These are phyloP conservation scores for Phaseolus coccineus DNA, from an alignment of 331 rosid genomes.

Conservation along the genomic window DNA sequence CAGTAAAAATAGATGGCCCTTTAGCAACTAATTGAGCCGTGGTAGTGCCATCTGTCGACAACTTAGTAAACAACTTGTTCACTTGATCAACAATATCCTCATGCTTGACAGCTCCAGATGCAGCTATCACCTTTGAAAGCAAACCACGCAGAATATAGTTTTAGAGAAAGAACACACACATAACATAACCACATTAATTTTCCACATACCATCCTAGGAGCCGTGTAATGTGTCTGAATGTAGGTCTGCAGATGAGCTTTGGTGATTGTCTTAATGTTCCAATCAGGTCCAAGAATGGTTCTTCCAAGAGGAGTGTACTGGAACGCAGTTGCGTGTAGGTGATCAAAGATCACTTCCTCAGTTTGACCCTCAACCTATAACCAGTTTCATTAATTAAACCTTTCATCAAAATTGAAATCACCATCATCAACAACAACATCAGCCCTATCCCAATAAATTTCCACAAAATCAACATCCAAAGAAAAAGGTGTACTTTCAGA, in stretches of 20 bases:
- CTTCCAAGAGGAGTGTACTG: conserved; percentile 97
- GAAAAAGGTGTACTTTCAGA: background rate
- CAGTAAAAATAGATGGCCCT: conserved; percentile 87
- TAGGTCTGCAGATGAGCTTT: conserved; percentile 87
- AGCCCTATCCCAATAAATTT: background rate
- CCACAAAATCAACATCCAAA: background rate
- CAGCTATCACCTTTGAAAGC: conserved; percentile 79
- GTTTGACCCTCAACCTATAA: conserved; percentile 97
- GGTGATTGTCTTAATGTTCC: conserved; percentile 87
- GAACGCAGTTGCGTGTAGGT: conserved; percentile 96
- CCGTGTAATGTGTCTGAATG: conserved; percentile 91
- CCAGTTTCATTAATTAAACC: conserved; percentile 16
- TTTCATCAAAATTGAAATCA: conserved; percentile 11
- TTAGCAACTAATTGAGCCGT: conserved; percentile 82
- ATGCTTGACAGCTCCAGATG: conserved; percentile 98
- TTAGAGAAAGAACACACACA: background rate
- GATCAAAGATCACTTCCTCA: conserved; percentile 97
- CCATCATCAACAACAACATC: background rate
- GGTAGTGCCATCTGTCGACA: conserved; percentile 84
- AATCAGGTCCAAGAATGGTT: conserved; percentile 97
- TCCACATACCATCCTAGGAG: conserved; percentile 92
- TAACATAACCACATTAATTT: background rate
- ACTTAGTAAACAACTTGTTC: conserved; percentile 75
- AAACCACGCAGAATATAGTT: conserved; percentile 4
- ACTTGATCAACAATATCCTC: conserved; percentile 84